phyloP scores from a whole-genome alignment of 345 rosid species.

The Aquilaria sinensis region DNA sequence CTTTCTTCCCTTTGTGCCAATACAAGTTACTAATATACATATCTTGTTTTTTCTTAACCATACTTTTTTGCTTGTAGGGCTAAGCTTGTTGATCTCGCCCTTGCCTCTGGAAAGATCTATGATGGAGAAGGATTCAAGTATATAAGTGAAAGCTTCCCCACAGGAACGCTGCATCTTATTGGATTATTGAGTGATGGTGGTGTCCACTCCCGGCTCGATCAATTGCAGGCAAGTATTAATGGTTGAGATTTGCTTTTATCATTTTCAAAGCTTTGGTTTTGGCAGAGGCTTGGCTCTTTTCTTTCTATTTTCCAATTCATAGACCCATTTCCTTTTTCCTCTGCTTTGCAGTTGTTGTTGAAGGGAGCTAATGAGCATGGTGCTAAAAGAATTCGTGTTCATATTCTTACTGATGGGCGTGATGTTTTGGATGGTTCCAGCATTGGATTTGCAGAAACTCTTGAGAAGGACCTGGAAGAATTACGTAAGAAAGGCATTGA shows the following conservation, averaged over 20 bases:
- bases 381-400: slow-evolving; percentile 88
- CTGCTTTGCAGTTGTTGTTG: slow-evolving; percentile 54
- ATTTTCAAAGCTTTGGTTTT: background rate
- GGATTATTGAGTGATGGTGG: slow-evolving; percentile 97
- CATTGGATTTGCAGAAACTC: slow-evolving; percentile 74
- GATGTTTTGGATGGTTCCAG: slow-evolving; percentile 97
- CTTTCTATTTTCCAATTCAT: background rate
- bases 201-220: slow-evolving; percentile 95
- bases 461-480: slow-evolving; percentile 58
- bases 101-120: slow-evolving; percentile 84
- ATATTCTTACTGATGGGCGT: slow-evolving; percentile 93
- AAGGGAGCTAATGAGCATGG: slow-evolving; percentile 83
- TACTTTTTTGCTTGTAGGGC: slow-evolving; percentile 45
- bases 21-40: too few relatives aligned
- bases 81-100: slow-evolving; percentile 87
- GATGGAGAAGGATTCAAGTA: slow-evolving; percentile 85
- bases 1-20: background rate
- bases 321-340: background rate
- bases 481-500: slow-evolving; percentile 75
- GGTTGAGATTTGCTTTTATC: background rate
- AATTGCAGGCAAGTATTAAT: slow-evolving; percentile 47
- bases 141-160: slow-evolving; percentile 48
- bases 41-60: background rate
- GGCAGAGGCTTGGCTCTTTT: background rate
- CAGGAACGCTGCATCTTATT: slow-evolving; percentile 72